These are phyloP conservation scores for Apiotrichum sp. DNA, from an alignment of 1,284 basidiomycete species.

Conservation along the genomic window DNA sequence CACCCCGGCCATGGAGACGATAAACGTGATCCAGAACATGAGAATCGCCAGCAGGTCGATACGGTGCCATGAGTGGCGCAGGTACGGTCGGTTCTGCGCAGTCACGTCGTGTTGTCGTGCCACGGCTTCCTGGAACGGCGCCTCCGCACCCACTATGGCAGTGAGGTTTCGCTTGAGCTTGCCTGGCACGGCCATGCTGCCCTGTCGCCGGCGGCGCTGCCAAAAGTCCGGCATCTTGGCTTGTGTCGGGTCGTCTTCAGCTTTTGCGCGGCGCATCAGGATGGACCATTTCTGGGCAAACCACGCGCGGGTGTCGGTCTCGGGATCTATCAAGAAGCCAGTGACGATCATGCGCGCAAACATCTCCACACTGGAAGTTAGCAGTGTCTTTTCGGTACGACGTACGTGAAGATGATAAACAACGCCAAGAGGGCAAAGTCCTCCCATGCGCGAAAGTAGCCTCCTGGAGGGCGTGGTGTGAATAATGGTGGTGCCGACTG, in stretches of 20 bases:
- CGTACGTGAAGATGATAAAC: constrained; percentile 82
- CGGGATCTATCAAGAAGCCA: constrained; percentile 84
- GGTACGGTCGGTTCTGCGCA: constrained; percentile 58
- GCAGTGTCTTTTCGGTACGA: background rate
- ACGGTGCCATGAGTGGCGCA: constrained; percentile 89
- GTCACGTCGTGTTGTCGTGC: constrained; percentile 43
- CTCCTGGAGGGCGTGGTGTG: constrained; percentile 50
- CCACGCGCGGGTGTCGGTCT: constrained; percentile 52
- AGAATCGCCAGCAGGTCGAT: constrained; percentile 79
- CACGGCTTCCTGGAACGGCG: constrained; percentile 52
- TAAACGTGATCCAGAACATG: constrained; percentile 58
- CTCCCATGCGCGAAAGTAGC: constrained; percentile 83
- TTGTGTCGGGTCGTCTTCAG: constrained; percentile 2
- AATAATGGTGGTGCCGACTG: constrained; percentile 60
- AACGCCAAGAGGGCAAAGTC: constrained; percentile 76
- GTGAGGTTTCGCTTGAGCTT: background rate
- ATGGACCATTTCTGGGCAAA: background rate
- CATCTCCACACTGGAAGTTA: constrained; percentile 63
- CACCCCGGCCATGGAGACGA: constrained; percentile 58
- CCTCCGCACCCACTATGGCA: constrained; percentile 26
- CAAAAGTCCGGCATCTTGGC: constrained; percentile 4
- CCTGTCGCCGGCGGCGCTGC: background rate
- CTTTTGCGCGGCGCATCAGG: background rate
- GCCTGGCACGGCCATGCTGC: background rate
- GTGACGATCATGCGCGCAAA: constrained; percentile 84